phyloP scores from a whole-genome alignment of 495 filamentous ascomycete genomes.

The Xylona heveae region DNA sequence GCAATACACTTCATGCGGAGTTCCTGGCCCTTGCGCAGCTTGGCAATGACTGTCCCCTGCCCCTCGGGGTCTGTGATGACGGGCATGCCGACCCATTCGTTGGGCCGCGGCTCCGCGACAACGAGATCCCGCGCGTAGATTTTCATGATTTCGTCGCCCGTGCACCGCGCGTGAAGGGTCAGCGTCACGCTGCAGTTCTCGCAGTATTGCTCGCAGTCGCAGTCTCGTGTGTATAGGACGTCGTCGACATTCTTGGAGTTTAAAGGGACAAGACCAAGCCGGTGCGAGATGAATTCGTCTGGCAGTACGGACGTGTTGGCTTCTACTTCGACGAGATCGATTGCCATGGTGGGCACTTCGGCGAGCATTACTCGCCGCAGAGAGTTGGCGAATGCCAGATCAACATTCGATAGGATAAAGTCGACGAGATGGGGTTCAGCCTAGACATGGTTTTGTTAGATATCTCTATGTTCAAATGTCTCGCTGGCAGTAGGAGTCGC shows the following conservation, averaged over 20 bases:
- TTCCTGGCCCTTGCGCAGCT: slow-evolving; percentile 73
- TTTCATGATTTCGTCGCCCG: slow-evolving; percentile 60
- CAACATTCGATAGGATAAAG: slow-evolving; percentile 59
- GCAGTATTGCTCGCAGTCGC: slow-evolving; percentile 87
- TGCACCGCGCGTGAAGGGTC: slow-evolving; percentile 63
- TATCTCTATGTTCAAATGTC: no score
- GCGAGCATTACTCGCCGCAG: slow-evolving; percentile 81
- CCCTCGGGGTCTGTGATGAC: slow-evolving; percentile 66
- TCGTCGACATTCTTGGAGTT: slow-evolving; percentile 67
- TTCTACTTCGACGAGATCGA: slow-evolving; percentile 35
- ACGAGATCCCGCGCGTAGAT: slow-evolving; percentile 78
- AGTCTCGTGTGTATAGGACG: slow-evolving; percentile 79
- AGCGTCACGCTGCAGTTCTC: slow-evolving; percentile 73
- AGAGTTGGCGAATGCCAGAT: slow-evolving; percentile 83
- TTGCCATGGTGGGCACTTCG: slow-evolving; percentile 72
- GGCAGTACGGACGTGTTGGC: slow-evolving; percentile 70
- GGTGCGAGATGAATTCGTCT: slow-evolving; percentile 89
- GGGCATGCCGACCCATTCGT: slow-evolving; percentile 63
- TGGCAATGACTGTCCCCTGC: slow-evolving; percentile 64
- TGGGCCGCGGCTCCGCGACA: slow-evolving; percentile 33
- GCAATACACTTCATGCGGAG: slow-evolving; percentile 76
- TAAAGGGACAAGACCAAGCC: slow-evolving; percentile 78
- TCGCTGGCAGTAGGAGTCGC: no score
- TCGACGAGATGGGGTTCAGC: slow-evolving; percentile 49
- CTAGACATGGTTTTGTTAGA: no score